Conservation (phyloP, 345 rosid genomes). For the thale cress (Arabidopsis thaliana) region TAIR10.1 NC_003071.7:18763001-18763500, state of each 20-base stretch:
- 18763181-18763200: slow-evolving; percentile 51
- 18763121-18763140: slow-evolving; percentile 53
- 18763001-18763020: slow-evolving; percentile 81
- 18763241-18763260: slow-evolving; percentile 94
- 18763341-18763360: slow-evolving; percentile 96
- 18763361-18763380: slow-evolving; percentile 93
- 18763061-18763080: slow-evolving; percentile 68
- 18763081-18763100: slow-evolving; percentile 64
- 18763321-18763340: slow-evolving; percentile 99
- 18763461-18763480: slow-evolving; percentile 99
- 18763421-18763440: slow-evolving; percentile 99
- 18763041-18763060: slow-evolving; percentile 93
- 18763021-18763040: slow-evolving; percentile 84
- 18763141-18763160: slow-evolving; percentile 26
- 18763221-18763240: slow-evolving; percentile 98
- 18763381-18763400: slow-evolving; percentile 82
- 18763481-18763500: slow-evolving; percentile 98
- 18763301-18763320: slow-evolving; percentile 95
- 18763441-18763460: slow-evolving; percentile 96
- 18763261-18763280: slow-evolving; percentile 93
- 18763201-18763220: slow-evolving; percentile 98
- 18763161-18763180: slow-evolving; percentile 26
- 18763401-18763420: slow-evolving; percentile 99
- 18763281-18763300: slow-evolving; percentile 94
- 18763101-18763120: slow-evolving; percentile 91